A percentile compares a stretch with the other conserved stretches of the same genome.
Conservation (phyloP, 2,329 filamentous ascomycete genomes). For the Orbilia javanica region DNA sequence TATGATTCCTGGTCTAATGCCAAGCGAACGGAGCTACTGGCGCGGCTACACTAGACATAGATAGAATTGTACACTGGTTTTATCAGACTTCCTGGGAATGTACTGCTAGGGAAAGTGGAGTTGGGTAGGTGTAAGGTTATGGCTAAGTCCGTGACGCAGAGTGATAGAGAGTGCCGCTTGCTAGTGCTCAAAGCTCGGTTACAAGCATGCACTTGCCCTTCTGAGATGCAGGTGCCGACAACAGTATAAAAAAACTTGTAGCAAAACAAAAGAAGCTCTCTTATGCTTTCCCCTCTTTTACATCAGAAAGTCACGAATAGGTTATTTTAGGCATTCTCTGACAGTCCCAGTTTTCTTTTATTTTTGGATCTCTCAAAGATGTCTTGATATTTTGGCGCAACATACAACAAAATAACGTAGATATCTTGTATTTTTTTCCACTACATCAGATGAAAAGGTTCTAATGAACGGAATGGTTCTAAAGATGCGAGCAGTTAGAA, state of each 20-base stretch:
- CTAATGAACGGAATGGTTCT: slow-evolving; percentile 22
- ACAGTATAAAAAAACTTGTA: slow-evolving; percentile 28
- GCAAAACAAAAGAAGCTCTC: slow-evolving; percentile 34
- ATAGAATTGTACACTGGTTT: slow-evolving; percentile 10
- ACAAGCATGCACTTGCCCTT: slow-evolving; percentile 45
- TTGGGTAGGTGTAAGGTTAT: slow-evolving; percentile 37
- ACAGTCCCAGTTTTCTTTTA: slow-evolving; percentile 10
- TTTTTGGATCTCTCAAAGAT: slow-evolving; percentile 12
- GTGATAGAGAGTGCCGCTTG: slow-evolving; percentile 46
- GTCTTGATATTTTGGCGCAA: slow-evolving; percentile 11
- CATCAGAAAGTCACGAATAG: not conserved
- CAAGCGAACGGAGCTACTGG: slow-evolving; percentile 19
- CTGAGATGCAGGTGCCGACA: slow-evolving; percentile 42
- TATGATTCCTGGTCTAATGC: slow-evolving; percentile 19
- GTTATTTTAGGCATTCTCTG: slow-evolving; percentile 39
- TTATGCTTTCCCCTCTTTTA: slow-evolving; percentile 27
- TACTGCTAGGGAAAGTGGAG: slow-evolving; percentile 45
- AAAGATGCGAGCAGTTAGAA: slow-evolving; percentile 5
- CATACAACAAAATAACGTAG: not conserved
- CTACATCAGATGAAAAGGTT: slow-evolving; percentile 43
- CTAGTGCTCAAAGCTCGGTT: slow-evolving; percentile 50
- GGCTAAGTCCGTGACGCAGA: slow-evolving; percentile 49
- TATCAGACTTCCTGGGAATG: slow-evolving; percentile 24
- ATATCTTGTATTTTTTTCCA: not conserved
- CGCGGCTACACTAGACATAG: slow-evolving; percentile 29